Conservation (phyloP, 139 green algal genomes). For the Pycnococcus provasolii region DNA sequence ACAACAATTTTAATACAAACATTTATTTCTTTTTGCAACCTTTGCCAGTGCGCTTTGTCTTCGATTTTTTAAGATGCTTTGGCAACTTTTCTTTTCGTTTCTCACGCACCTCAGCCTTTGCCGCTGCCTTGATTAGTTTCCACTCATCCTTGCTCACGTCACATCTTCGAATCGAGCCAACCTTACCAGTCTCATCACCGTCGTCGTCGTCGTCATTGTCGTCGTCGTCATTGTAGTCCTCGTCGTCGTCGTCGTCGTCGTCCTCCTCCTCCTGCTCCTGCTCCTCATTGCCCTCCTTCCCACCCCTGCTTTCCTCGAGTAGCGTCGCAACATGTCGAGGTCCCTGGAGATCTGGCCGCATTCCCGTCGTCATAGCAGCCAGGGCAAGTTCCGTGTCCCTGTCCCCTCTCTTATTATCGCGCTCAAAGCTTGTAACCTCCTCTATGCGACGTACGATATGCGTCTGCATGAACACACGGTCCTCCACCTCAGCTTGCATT, state of each 20-base stretch:
- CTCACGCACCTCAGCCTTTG: constrained; percentile 82
- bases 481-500: too few species aligned
- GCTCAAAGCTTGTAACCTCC: too few species aligned
- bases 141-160: constrained; percentile 12
- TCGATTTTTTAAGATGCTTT: constrained; percentile 84
- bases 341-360: background rate
- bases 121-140: constrained; percentile 63
- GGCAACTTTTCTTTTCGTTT: constrained; percentile 78
- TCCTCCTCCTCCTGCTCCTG: constrained; percentile 22
- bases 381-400: too few species aligned
- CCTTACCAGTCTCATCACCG: constrained; percentile 32
- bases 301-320: constrained; percentile 1
- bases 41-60: constrained; percentile 4
- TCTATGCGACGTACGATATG: too few species aligned
- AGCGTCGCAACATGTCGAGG: background rate
- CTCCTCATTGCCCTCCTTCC: constrained; percentile 9
- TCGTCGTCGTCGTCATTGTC: background rate
- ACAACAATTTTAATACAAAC: constrained; percentile 9
- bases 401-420: too few species aligned
- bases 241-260: constrained; percentile 11
- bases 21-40: constrained; percentile 47
- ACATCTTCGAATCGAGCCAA: background rate
- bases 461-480: too few species aligned
- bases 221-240: constrained; percentile 2
- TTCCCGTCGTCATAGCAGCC: too few species aligned